Evolutionary conservation across 1,139 yeast genomes (phyloP), one percentile per base, ranked within the genome.

Genomic region (Arxiozyma slooffiae): DNA sequence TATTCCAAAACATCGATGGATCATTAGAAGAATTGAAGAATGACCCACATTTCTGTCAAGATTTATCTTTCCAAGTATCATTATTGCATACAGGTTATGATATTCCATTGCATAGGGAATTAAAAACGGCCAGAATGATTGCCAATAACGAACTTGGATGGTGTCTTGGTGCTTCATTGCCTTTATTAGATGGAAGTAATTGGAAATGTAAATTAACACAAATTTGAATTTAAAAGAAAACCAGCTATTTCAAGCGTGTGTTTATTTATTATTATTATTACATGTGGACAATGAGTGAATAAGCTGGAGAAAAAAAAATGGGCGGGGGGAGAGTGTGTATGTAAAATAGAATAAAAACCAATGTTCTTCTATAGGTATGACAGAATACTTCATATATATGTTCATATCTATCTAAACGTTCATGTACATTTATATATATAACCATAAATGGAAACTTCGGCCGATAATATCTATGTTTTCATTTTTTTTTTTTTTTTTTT

Each of bases 91-190:
- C 92, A 21, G 99, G 98, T 47, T 94, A 94, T 70, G 97, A 90
- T 60, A 88, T 92, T 59, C 97, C 97, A 54, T 77, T 86, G 52
- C 75, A 77, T 60, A 82, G 98, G 67, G 97, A 90, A 68, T 80
- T 92, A 60, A 85, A 79, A 67, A 92, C 97, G 7, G 97, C 97
- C 8, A 81, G 87, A 72, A 88, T 80, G 64, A 88, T 92, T 58
- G 85, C 81, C 53, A 81, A 82, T 62, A 89, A 87, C 62, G 98
- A 92, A 70, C 75, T 92, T 49, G 98, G 97, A 38, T 92, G 99
- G 99, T 92, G 98, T 72, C 75, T 92, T 55, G 99, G 99, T 58
- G 98, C 98, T 2, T 87, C 97, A 0, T 76, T 92, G 62, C 97
- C 97, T 3, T 73, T 92, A 58, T 74, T 92, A 59, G 92, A 86